Conservation (phyloP, 2,329 filamentous ascomycete genomes). For the Decorospora gaudefroyi region DNA sequence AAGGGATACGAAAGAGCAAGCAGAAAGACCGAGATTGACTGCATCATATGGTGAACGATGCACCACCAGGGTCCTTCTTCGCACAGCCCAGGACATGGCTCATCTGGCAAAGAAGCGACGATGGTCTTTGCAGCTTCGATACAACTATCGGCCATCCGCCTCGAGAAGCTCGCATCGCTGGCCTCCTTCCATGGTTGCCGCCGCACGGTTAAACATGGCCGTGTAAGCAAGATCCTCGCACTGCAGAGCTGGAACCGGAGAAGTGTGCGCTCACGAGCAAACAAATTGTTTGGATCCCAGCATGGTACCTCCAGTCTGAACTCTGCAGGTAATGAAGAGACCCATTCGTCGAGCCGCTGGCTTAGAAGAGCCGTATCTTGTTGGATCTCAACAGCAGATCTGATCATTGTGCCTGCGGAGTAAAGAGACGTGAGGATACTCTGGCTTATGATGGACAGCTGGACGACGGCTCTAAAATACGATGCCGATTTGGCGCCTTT, state of each 20-base stretch:
- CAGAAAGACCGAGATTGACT: slow-evolving; percentile 47
- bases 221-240: slow-evolving; percentile 49
- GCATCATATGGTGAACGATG: slow-evolving; percentile 48
- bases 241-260: slow-evolving; percentile 45
- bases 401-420: slow-evolving; percentile 39
- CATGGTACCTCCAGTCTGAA: slow-evolving; percentile 33
- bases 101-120: slow-evolving; percentile 44
- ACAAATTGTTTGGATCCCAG: slow-evolving; percentile 2
- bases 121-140: slow-evolving; percentile 46
- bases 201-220: slow-evolving; percentile 44
- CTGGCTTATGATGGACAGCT: slow-evolving; percentile 43
- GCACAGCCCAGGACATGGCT: slow-evolving; percentile 38
- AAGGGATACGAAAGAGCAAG: slow-evolving; percentile 43
- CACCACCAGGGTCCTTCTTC: slow-evolving; percentile 50
- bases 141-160: slow-evolving; percentile 42
- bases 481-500: slow-evolving; percentile 26
- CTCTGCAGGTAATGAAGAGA: slow-evolving; percentile 32
- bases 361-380: slow-evolving; percentile 39
- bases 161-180: slow-evolving; percentile 34
- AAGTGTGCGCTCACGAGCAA: slow-evolving; percentile 36
- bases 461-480: slow-evolving; percentile 33
- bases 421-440: slow-evolving; percentile 47
- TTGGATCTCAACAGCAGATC: slow-evolving; percentile 44
- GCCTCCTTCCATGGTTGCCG: slow-evolving; percentile 22
- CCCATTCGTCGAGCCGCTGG: slow-evolving; percentile 45